Evolutionary conservation across 768 basidiomycete species (phyloP), one percentile per base, ranked within the genome.

Genomic region (Trametes elegans): DNA sequence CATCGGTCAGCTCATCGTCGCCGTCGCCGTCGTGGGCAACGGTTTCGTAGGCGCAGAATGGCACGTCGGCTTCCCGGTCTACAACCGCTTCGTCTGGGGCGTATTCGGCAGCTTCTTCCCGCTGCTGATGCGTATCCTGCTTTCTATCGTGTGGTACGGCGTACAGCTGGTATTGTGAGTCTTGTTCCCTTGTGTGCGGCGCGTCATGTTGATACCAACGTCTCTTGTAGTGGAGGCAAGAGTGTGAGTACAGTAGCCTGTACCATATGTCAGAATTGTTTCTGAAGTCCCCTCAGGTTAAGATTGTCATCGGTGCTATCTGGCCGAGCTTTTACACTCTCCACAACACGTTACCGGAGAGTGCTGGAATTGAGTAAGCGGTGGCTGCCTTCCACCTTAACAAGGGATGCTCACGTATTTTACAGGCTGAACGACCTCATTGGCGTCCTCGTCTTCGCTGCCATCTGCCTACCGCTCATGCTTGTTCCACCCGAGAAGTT

Each of bases 401-500:
- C 24, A 10, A 23, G n/a, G 42, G 14, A 18, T 42, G 36, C 43
- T 55, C 3, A 55, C 18, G n/a, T 14, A 11, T 16, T 0, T 1
- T 40, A 10, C 29, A 62, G 51, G 53, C 32, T 48, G 21, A 58
- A 58, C 40, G 57, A 62, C 14, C 55, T 62, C 41, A 45, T 62
- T 18, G 57, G 56, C 35, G 56, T 55, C 24, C 42, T 58, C 40
- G 27, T 62, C 40, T 62, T 62, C 36, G 54, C 57, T 13, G 29
- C 48, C 1, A 39, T 63, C 24, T 63, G 62, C 11, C n/a, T 66
- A 7, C 65, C 65, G 18, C 54, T 66, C 14, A 49, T 64, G 28
- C 52, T 43, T 6, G 58, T 66, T 11, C 62, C 64, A 3, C 65
- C 65, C 2, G 64, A 66, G 49, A 48, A 59, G 29, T 61, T 57